Evolutionary conservation across 139 green algal species (phyloP).

Genomic region (Edaphochlamys debaryana): DNA sequence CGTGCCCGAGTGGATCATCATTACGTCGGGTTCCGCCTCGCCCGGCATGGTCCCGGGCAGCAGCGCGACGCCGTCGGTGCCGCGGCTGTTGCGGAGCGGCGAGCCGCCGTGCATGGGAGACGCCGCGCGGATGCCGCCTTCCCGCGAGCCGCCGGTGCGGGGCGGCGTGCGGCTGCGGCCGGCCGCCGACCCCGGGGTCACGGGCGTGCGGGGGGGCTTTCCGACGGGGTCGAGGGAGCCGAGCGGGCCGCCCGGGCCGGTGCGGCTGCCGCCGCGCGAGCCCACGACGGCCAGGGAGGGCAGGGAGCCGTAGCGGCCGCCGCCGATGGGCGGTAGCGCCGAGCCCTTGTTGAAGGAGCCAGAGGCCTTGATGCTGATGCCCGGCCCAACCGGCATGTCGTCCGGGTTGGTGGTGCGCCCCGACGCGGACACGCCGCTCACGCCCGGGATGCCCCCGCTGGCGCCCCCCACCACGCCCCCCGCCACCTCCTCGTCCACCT

Average conservation of each 20-base stretch:
- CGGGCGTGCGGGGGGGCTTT: slow-evolving; percentile 29
- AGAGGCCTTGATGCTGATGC: slow-evolving; percentile 25
- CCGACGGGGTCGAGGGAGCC: not conserved
- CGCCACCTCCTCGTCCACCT: slow-evolving; percentile 35
- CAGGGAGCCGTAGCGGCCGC: slow-evolving; percentile 22
- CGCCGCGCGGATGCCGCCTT: not conserved
- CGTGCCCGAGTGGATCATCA: slow-evolving; percentile 30
- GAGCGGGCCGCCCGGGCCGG: not conserved
- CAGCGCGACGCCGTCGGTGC: not conserved
- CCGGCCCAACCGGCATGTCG: slow-evolving; percentile 19
- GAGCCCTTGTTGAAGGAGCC: not conserved
- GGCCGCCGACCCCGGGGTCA: slow-evolving; percentile 7
- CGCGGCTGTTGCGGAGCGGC: not conserved
- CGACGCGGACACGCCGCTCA: no score
- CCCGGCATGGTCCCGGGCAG: slow-evolving; percentile 26
- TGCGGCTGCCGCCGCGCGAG: not conserved
- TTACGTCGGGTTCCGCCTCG: slow-evolving; percentile 5
- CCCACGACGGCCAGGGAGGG: slow-evolving; percentile 13
- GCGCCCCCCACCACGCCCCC: not conserved
- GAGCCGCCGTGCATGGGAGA: slow-evolving; percentile 21
- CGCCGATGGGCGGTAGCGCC: slow-evolving; percentile 35
- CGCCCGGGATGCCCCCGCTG: no score
- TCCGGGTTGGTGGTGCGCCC: not conserved
- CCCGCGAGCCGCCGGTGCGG: not conserved
- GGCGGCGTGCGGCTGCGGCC: slow-evolving; percentile 27